phyloP scores from a whole-genome alignment of 2,329 filamentous ascomycete genomes.

The Botrytis cinerea region DNA sequence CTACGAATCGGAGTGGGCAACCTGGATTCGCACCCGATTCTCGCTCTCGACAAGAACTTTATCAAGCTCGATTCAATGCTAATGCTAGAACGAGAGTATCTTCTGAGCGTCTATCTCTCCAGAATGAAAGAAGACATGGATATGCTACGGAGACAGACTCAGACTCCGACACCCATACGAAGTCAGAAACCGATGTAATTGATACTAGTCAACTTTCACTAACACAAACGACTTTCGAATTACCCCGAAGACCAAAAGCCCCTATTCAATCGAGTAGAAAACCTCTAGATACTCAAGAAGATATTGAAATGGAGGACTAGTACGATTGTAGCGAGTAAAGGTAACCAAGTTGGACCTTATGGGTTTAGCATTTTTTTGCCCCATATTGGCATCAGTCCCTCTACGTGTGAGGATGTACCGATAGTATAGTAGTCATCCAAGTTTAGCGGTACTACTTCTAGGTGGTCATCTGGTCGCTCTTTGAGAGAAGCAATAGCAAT shows the following conservation, averaged over 20 bases:
- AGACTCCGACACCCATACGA: not conserved
- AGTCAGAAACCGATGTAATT: not conserved
- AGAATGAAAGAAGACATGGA: not conserved
- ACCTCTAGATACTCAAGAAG: not conserved
- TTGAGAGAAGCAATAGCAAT: not conserved
- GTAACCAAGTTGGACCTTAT: not conserved
- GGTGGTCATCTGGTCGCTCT: not conserved
- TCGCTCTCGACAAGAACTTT: not conserved
- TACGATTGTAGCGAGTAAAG: not conserved
- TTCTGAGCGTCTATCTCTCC: not conserved
- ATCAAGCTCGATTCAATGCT: not conserved
- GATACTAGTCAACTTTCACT: not conserved
- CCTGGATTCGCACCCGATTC: not conserved
- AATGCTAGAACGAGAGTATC: not conserved
- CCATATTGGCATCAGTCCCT: not conserved
- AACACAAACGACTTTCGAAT: not conserved
- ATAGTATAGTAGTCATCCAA: not conserved
- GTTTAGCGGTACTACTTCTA: not conserved
- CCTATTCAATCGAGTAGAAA: not conserved
- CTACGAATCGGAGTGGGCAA: not conserved
- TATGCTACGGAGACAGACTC: rapidly evolving
- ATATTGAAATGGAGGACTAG: not conserved
- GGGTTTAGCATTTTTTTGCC: not conserved
- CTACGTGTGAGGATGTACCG: not conserved
- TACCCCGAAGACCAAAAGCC: rapidly evolving